Evolutionary conservation across 352 stramenopile species (phyloP).

Genomic region (Globisporangium polare): DNA sequence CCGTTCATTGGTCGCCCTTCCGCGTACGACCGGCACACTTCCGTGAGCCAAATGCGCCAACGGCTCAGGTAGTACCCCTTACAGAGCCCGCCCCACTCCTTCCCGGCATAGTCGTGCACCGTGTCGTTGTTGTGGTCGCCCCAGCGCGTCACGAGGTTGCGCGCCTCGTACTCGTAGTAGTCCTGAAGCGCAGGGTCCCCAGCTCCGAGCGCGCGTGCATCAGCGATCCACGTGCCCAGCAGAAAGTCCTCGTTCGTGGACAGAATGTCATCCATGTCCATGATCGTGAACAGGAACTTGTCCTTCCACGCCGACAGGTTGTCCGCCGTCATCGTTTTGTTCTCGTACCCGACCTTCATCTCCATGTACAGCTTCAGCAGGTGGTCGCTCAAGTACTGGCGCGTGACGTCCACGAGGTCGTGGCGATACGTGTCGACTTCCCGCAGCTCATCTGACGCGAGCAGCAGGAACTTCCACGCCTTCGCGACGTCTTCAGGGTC

Average conservation of each 20-base stretch:
- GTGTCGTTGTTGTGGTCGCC: constrained; percentile 71
- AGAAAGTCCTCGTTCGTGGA: constrained; percentile 64
- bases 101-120: constrained; percentile 73
- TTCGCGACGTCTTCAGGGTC: constrained; percentile 52
- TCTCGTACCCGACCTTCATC: constrained; percentile 45
- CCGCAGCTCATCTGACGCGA: constrained; percentile 33
- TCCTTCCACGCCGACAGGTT: constrained; percentile 37
- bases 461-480: constrained; percentile 57
- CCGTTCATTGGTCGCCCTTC: constrained; percentile 55
- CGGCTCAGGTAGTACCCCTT: constrained; percentile 63
- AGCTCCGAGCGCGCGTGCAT: constrained; percentile 43
- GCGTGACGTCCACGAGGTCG: constrained; percentile 78
- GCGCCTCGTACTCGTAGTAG: constrained; percentile 82
- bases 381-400: constrained; percentile 65
- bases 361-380: constrained; percentile 57
- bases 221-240: constrained; percentile 63
- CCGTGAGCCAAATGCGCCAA: constrained; percentile 69
- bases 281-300: constrained; percentile 45
- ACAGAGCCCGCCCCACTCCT: constrained; percentile 72
- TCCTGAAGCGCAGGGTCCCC: constrained; percentile 26
- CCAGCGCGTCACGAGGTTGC: constrained; percentile 79
- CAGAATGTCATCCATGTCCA: constrained; percentile 58
- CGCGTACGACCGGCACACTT: constrained; percentile 65
- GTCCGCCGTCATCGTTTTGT: constrained; percentile 24
- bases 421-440: constrained; percentile 58